A percentile compares a stretch with the other conserved stretches of the same genome.
Conservation (phyloP, 768 basidiomycete species). For the Podaxis mareebaensis region DNA sequence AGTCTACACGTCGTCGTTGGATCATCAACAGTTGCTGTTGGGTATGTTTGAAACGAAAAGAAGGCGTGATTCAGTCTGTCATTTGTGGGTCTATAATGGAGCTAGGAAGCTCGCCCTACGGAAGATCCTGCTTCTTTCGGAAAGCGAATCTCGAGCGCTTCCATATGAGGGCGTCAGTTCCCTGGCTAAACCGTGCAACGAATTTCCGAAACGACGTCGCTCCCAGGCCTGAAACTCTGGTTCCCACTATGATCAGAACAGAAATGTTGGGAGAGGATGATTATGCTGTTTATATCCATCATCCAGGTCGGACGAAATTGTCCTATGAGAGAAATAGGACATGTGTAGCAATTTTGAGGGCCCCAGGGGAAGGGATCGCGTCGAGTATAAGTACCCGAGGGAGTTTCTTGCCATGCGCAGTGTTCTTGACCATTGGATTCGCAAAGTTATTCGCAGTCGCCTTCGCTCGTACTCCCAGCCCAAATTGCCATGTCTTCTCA, state of each 20-base stretch:
- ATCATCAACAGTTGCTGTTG: conserved; percentile 3
- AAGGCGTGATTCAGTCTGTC: conserved; percentile 3
- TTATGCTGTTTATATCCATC: neutral
- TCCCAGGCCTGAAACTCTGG: neutral
- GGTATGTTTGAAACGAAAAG: neutral
- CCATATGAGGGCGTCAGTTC: conserved; percentile 5
- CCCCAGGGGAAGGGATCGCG: neutral
- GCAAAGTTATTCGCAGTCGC: neutral
- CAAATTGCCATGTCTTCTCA: conserved; percentile 1
- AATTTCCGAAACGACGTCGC: neutral
- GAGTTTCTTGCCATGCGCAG: conserved; percentile 8
- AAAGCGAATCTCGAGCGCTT: conserved; percentile 2
- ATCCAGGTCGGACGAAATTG: conserved; percentile 6
- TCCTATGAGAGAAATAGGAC: conserved; percentile 12
- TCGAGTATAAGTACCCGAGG: conserved; percentile 11
- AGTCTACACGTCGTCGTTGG: neutral
- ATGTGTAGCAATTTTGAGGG: conserved; percentile 1
- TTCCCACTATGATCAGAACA: conserved; percentile 2
- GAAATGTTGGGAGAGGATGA: neutral
- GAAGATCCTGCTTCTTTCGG: conserved; percentile 12
- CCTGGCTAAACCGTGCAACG: neutral
- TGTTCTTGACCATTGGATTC: neutral
- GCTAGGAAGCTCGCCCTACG: neutral
- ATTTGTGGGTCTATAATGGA: neutral
- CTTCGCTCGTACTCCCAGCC: neutral